A percentile compares a stretch with the other conserved stretches of the same genome.
phyloP scores from a whole-genome alignment of 352 stramenopile genomes.

The Globisporangium canariense region DNA sequence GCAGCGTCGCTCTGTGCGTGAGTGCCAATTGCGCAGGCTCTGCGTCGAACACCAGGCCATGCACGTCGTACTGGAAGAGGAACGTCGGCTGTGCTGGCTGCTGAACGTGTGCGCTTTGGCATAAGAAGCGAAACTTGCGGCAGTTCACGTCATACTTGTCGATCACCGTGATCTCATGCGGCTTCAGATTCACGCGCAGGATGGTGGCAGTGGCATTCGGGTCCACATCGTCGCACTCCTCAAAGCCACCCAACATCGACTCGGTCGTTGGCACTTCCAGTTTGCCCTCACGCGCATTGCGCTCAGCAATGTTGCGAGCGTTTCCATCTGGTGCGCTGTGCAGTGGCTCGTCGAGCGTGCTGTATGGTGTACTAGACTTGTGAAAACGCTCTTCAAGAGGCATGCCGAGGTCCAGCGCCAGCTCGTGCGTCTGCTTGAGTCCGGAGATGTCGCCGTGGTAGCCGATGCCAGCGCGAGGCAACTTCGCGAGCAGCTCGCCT shows the following conservation, averaged over 20 bases:
- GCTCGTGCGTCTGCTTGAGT: constrained; percentile 47
- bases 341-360: constrained; percentile 60
- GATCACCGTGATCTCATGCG: constrained; percentile 25
- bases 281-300: constrained; percentile 27
- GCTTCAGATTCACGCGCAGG: constrained; percentile 39
- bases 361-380: constrained; percentile 78
- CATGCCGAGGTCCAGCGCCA: constrained; percentile 44
- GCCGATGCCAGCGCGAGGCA: constrained; percentile 71
- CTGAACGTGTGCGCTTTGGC: constrained; percentile 24
- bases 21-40: constrained; percentile 27
- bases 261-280: constrained; percentile 71
- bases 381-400: constrained; percentile 69
- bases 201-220: constrained; percentile 64
- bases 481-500: constrained; percentile 52
- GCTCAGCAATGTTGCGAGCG: constrained; percentile 15
- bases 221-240: constrained; percentile 79
- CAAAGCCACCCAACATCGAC: constrained; percentile 71
- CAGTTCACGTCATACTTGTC: constrained; percentile 66
- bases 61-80: constrained; percentile 82
- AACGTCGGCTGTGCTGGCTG: constrained; percentile 25
- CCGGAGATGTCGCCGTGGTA: constrained; percentile 69
- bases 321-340: constrained; percentile 35
- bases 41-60: constrained; percentile 60
- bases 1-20: constrained; percentile 50
- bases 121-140: constrained; percentile 61